Evolutionary conservation across 2,329 filamentous ascomycete species (phyloP).

Genomic region (Colletotrichum endophyticum): DNA sequence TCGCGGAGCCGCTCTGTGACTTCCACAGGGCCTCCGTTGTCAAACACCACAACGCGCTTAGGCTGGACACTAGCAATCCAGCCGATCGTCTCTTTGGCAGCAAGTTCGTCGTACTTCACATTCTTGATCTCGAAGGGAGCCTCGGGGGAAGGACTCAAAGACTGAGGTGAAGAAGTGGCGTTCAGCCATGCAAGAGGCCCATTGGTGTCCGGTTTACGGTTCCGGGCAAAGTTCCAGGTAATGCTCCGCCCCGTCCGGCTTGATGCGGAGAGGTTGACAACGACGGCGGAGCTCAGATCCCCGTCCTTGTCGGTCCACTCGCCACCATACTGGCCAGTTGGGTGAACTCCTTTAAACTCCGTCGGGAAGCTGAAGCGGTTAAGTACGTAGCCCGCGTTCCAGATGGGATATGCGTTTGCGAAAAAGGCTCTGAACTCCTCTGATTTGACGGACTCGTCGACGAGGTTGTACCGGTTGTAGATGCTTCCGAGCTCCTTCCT

Average conservation of each 20-base stretch:
- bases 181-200: slow-evolving; percentile 30
- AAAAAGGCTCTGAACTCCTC: slow-evolving; percentile 11
- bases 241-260: slow-evolving; percentile 33
- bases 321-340: slow-evolving; percentile 4
- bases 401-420: slow-evolving; percentile 25
- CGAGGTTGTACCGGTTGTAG: slow-evolving; percentile 47
- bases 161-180: slow-evolving; percentile 25
- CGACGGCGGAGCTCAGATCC: slow-evolving; percentile 35
- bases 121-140: slow-evolving; percentile 4
- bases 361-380: slow-evolving; percentile 34
- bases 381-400: slow-evolving; percentile 33
- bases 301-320: slow-evolving; percentile 33
- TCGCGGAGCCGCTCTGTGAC: background rate
- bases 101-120: slow-evolving; percentile 13
- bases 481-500: slow-evolving; percentile 29
- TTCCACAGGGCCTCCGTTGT: slow-evolving; percentile 22
- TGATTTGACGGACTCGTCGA: background rate
- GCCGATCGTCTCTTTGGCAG: background rate
- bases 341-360: slow-evolving; percentile 25
- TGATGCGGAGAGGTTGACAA: slow-evolving; percentile 33
- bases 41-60: slow-evolving; percentile 22
- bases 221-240: slow-evolving; percentile 27
- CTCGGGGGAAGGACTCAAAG: background rate
- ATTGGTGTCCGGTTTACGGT: background rate
- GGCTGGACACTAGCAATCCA: slow-evolving; percentile 20